Conservation (phyloP, 192 early-diverging fungal species). For the Haplosporangium gracile region DNA sequence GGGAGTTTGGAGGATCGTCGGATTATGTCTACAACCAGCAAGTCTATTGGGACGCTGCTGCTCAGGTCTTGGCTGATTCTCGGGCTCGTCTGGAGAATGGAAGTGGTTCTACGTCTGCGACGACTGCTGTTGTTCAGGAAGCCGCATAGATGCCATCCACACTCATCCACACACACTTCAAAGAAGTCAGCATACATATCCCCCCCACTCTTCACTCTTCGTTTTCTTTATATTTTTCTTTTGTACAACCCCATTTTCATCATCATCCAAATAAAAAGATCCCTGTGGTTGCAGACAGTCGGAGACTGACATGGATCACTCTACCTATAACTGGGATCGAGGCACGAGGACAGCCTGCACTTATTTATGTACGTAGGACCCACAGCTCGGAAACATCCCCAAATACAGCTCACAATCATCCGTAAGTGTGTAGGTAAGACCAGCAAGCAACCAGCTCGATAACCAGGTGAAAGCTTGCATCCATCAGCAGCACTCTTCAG, state of each 20-base stretch:
- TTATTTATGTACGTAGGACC: too few relatives aligned
- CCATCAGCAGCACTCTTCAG: too few relatives aligned
- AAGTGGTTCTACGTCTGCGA: background rate
- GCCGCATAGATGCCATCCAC: background rate
- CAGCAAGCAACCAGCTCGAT: too few relatives aligned
- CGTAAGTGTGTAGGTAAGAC: too few relatives aligned
- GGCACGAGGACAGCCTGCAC: too few relatives aligned
- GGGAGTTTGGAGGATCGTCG: constrained; percentile 80
- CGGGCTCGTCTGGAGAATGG: constrained; percentile 14
- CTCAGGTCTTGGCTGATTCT: constrained; percentile 12
- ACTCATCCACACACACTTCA: background rate
- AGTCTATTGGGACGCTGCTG: constrained; percentile 74
- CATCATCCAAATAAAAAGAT: background rate
- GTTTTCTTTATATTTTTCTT: background rate
- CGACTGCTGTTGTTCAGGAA: background rate
- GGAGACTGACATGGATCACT: too few relatives aligned
- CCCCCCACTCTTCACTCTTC: background rate
- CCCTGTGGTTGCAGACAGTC: too few relatives aligned
- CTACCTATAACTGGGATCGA: too few relatives aligned
- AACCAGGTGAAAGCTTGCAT: too few relatives aligned
- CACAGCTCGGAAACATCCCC: too few relatives aligned
- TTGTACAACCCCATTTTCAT: background rate
- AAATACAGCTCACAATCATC: too few relatives aligned
- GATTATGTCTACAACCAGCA: constrained; percentile 77
- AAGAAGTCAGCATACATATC: background rate